Percentiles rank a stretch among this genome's conserved stretches.
phyloP scores from a whole-genome alignment of 2,329 filamentous ascomycete genomes.

The Laburnicola sp. region DNA sequence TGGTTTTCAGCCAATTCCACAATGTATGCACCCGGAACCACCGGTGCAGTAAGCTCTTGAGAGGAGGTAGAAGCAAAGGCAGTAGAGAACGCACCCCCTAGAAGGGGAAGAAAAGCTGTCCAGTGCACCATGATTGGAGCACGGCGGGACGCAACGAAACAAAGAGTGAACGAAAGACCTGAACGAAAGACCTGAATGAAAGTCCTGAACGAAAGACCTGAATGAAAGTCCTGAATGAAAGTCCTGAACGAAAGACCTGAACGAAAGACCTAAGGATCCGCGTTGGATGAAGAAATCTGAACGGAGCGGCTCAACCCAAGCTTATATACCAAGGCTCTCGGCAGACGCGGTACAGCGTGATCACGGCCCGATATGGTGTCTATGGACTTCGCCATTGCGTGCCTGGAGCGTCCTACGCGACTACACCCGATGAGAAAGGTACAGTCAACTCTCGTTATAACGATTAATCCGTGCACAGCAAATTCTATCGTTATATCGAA shows the following conservation, averaged over 20 bases:
- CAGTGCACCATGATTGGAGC: conserved; percentile 6
- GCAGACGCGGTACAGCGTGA: conserved; percentile 2
- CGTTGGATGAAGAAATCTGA: neutral
- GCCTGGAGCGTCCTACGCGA: neutral
- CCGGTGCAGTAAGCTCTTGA: neutral
- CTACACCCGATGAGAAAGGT: conserved; percentile 10
- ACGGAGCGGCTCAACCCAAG: neutral
- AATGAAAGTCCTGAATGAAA: too few species aligned
- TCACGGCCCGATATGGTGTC: neutral
- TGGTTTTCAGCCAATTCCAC: conserved; percentile 10
- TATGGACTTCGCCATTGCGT: neutral
- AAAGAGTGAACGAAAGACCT: too few species aligned
- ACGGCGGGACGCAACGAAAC: neutral
- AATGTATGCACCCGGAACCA: conserved; percentile 11
- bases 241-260: too few species aligned
- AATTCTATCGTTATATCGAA: too few species aligned
- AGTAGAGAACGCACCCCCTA: conserved; percentile 2
- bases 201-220: too few species aligned
- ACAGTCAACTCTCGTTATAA: too few species aligned
- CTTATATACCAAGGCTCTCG: conserved; percentile 1
- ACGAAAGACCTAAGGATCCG: conserved; percentile 5
- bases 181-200: too few species aligned
- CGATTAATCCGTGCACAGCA: too few species aligned
- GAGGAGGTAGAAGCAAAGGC: neutral
- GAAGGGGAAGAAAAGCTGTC: conserved; percentile 6